phyloP scores from a whole-genome alignment of 140 eudicot species.

The Flaveria floridana region DNA sequence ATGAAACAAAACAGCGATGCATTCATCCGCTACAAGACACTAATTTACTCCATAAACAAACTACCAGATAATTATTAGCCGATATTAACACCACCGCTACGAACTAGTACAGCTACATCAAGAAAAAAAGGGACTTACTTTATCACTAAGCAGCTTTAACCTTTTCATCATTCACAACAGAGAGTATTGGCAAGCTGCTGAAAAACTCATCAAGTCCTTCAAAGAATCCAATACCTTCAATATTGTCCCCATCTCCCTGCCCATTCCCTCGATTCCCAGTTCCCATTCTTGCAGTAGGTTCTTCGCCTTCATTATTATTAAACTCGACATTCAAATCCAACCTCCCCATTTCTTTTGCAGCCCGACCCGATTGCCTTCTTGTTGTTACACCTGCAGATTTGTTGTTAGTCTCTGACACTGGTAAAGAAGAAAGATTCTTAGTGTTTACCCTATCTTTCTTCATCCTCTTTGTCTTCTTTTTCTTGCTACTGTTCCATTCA shows the following conservation, averaged over 20 bases:
- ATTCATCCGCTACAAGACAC: neutral
- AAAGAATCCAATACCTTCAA: constrained; percentile 70
- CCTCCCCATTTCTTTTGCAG: constrained; percentile 60
- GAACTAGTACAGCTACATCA: constrained; percentile 36
- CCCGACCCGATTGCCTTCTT: constrained; percentile 61
- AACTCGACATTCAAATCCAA: constrained; percentile 86
- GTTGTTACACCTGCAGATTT: constrained; percentile 35
- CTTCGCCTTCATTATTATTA: constrained; percentile 78
- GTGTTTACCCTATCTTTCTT: constrained; percentile 25
- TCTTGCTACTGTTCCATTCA: constrained; percentile 50
- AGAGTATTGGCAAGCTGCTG: constrained; percentile 69
- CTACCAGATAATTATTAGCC: constrained; percentile 31
- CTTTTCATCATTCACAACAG: constrained; percentile 67
- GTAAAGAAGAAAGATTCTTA: constrained; percentile 31
- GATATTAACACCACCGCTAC: constrained; percentile 35
- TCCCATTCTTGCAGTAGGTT: constrained; percentile 41
- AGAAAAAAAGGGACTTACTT: constrained; percentile 34
- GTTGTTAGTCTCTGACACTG: constrained; percentile 27
- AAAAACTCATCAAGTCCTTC: constrained; percentile 87
- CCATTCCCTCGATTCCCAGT: constrained; percentile 44
- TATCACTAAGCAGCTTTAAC: constrained; percentile 58
- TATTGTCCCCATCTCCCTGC: constrained; percentile 55
- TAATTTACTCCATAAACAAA: constrained; percentile 6
- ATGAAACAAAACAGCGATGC: neutral
- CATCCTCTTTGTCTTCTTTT: constrained; percentile 49